Percentiles rank a stretch among this genome's conserved stretches.
Evolutionary conservation across 352 stramenopile species (phyloP).

Genomic region (Pythium biforme): DNA sequence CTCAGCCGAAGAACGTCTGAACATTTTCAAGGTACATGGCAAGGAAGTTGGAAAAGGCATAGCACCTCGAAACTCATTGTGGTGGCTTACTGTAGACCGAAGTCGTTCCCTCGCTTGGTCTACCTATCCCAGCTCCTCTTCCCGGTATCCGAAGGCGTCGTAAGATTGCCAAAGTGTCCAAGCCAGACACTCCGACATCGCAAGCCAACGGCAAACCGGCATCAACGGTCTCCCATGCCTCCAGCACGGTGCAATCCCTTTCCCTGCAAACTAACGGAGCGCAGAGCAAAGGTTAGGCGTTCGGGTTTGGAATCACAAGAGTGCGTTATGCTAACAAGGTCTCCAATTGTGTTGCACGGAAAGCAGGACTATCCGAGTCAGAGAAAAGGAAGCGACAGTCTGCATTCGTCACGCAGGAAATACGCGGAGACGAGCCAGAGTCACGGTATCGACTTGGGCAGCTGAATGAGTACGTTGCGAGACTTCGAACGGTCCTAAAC

Average conservation of each 20-base stretch:
- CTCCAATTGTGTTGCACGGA: too few relatives aligned
- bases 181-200: not conserved
- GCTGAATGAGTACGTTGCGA: constrained; percentile 1
- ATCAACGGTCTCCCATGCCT: not conserved
- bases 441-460: constrained; percentile 10
- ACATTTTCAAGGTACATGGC: constrained; percentile 16
- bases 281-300: not conserved
- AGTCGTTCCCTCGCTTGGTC: constrained; percentile 14
- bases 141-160: constrained; percentile 6
- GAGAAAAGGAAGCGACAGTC: not conserved
- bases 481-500: not conserved
- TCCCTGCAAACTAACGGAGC: not conserved
- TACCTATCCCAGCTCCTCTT: constrained; percentile 1
- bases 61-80: not conserved
- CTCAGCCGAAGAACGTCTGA: constrained; percentile 4
- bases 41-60: not conserved
- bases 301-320: not conserved
- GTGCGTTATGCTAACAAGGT: too few relatives aligned
- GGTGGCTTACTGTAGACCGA: constrained; percentile 1
- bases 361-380: not conserved
- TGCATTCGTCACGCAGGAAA: not conserved
- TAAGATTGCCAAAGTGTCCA: not conserved
- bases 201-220: not conserved
- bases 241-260: not conserved
- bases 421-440: not conserved